phyloP scores from a whole-genome alignment of 495 filamentous ascomycete genomes.

The Articulospora tetracladia region DNA sequence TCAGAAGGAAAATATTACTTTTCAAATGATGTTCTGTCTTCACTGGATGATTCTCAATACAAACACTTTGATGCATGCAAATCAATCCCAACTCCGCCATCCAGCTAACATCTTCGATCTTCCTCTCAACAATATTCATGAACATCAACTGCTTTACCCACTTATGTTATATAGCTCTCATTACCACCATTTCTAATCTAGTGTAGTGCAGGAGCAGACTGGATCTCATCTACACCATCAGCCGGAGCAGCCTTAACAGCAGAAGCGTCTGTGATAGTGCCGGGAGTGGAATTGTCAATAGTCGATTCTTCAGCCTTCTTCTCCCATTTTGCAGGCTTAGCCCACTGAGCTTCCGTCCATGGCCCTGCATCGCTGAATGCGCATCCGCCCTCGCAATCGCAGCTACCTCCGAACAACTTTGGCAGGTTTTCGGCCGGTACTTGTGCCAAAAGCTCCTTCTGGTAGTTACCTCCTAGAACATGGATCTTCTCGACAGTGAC shows the following conservation, averaged over 20 bases:
- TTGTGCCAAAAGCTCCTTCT: constrained; percentile 78
- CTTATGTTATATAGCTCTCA: background rate
- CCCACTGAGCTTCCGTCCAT: constrained; percentile 80
- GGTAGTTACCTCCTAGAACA: constrained; percentile 75
- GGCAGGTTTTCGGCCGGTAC: constrained; percentile 90
- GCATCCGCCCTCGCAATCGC: constrained; percentile 81
- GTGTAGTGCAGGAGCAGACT: constrained; percentile 17
- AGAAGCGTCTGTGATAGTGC: constrained; percentile 11
- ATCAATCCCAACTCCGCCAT: background rate
- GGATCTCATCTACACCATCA: constrained; percentile 18
- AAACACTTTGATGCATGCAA: background rate
- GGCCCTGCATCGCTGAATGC: constrained; percentile 84
- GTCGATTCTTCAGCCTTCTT: background rate
- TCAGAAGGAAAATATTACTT: too few relatives aligned
- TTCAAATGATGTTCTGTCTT: too few relatives aligned
- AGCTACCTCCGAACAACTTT: constrained; percentile 77
- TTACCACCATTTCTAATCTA: constrained; percentile 10
- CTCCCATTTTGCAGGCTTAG: constrained; percentile 63
- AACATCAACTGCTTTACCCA: background rate
- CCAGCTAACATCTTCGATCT: background rate
- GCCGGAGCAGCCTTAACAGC: background rate
- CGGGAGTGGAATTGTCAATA: constrained; percentile 19
- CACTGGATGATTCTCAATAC: background rate
- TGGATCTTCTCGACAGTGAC: constrained; percentile 96
- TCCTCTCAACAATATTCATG: background rate